Evolutionary conservation across 2,329 filamentous ascomycete species (phyloP).

Genomic region (Neofusicoccum umdonicola): DNA sequence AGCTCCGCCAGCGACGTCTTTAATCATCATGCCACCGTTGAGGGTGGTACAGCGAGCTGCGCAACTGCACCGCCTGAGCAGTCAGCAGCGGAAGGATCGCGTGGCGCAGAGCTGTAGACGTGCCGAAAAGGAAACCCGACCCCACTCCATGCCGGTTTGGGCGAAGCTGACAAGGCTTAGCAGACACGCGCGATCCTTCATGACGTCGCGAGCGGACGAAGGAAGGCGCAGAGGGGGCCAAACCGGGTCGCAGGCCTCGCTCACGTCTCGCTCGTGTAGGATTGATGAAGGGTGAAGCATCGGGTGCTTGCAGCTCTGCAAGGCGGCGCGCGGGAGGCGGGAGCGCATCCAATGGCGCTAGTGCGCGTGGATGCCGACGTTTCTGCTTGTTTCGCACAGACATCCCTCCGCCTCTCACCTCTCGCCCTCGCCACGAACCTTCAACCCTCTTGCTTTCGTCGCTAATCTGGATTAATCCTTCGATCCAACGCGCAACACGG

Average conservation of each 20-base stretch:
- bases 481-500: not conserved
- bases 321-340: too few relatives aligned
- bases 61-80: not conserved
- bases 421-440: not conserved
- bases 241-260: not conserved
- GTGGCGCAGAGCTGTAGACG: not conserved
- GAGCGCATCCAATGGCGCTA: not conserved
- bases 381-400: not conserved
- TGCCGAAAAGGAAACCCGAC: not conserved
- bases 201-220: not conserved
- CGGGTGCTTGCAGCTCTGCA: not conserved
- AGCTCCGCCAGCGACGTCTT: not conserved
- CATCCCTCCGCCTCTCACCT: not conserved
- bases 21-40: not conserved
- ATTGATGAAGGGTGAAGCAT: not conserved
- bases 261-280: not conserved
- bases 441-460: not conserved
- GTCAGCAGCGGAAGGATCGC: slow-evolving; percentile 1
- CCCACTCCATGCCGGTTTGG: not conserved
- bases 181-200: not conserved
- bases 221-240: not conserved
- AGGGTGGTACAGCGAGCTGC: not conserved
- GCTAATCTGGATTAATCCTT: not conserved
- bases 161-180: not conserved
- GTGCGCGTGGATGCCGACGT: not conserved